These are phyloP conservation scores for Kwoniella mangroviensis DNA, from an alignment of 768 basidiomycete genomes.

Conservation along the genomic window DNA sequence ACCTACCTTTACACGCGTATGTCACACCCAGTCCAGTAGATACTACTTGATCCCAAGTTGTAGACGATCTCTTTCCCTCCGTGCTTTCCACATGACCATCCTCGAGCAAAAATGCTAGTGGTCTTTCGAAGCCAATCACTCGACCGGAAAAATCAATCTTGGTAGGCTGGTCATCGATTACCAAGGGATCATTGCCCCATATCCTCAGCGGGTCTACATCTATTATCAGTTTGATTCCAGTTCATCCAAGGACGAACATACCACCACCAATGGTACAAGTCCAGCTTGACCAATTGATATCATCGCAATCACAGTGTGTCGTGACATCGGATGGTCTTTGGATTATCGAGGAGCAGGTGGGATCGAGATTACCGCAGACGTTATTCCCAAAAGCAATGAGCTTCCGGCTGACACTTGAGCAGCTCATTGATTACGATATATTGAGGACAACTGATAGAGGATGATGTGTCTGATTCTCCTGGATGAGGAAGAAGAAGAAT, in stretches of 20 bases:
- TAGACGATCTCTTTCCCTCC: neutral
- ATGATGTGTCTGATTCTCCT: no score
- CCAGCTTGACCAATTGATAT: constrained; percentile 37
- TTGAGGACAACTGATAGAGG: no score
- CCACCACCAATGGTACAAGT: constrained; percentile 27
- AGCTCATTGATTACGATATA: no score
- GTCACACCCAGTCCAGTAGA: constrained; percentile 29
- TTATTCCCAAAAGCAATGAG: constrained; percentile 40
- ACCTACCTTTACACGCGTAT: constrained; percentile 27
- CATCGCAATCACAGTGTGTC: neutral
- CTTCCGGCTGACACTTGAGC: neutral
- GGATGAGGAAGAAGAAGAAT: no score
- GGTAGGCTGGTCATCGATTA: neutral
- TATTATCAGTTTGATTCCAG: neutral
- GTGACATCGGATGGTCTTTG: constrained; percentile 22
- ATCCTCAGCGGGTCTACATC: neutral
- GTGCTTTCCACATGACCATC: constrained; percentile 16
- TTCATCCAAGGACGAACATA: neutral
- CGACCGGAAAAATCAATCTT: neutral
- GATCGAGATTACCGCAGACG: constrained; percentile 34
- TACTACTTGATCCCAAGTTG: constrained; percentile 28
- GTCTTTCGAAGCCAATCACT: constrained; percentile 27
- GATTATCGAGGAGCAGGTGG: constrained; percentile 13
- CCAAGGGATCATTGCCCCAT: constrained; percentile 10
- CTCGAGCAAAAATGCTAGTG: constrained; percentile 21